Evolutionary conservation across 2,329 filamentous ascomycete species (phyloP), one percentile per base, ranked within the genome.

Genomic region (Neonectria ditissima): DNA sequence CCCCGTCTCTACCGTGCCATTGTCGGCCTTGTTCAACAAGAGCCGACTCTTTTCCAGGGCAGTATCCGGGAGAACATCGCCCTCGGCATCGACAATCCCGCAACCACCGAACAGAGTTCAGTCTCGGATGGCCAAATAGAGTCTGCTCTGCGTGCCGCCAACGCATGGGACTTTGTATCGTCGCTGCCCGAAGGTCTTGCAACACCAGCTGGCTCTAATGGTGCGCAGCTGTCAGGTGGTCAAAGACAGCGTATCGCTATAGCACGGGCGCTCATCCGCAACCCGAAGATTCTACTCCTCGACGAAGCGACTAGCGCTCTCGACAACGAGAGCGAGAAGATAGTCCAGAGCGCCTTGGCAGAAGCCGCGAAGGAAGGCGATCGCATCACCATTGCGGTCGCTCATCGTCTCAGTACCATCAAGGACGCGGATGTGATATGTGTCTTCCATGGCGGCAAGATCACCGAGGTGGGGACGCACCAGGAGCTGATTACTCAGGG

Each of bases 341-440:
- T 75, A 10, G 72, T 98, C 63, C 97, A 98, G 77, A 88, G 91
- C 68, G 95, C 94, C 2, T 84, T 98, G 5, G 87, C 87, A 2
- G 89, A 87, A 71, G 89, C 88, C 41, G 85, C 97, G 24, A 89
- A 97, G 44, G 85, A 87, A 67, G 93, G 93, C 34, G 91, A 73
- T 44, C 70, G 71, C 14, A 73, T 72, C 41, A 73, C 71, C 5
- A 63, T 73, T 45, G 71, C 71, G 91, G 97, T 98, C 72, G 95
- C 94, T 1, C 94, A 98, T 80, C 89, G 95, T 44, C 84, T 97
- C 5, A 96, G 92, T 5, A 97, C 94, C 0, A 97, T 97, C 79
- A 97, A 97, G 79, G 83, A 89, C 58, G 86, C 86, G 0, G 85
- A 90, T 71, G 75, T 82, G 5, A 91, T 90, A 24, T 88, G 86